Evolutionary conservation across 331 rosid species (phyloP).

Genomic region (Pyrus hybrid): DNA sequence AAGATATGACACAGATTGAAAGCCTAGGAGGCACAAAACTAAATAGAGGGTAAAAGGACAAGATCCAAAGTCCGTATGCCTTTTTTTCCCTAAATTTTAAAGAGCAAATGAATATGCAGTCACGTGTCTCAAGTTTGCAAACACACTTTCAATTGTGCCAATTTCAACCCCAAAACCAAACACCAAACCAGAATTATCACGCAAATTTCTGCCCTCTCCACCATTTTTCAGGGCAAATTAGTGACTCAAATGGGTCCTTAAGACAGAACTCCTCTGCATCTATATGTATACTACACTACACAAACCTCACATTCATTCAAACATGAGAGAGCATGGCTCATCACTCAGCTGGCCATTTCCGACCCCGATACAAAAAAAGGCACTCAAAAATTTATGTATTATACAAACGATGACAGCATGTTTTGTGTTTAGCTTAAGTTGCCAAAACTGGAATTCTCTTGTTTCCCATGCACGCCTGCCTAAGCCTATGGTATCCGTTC

Average conservation of each 20-base stretch:
- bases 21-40: too few relatives aligned
- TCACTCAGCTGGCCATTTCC: neutral
- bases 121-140: too few relatives aligned
- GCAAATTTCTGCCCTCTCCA: too few relatives aligned
- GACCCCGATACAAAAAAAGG: neutral
- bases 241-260: neutral
- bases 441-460: constrained; percentile 58
- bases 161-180: too few relatives aligned
- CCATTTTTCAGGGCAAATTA: neutral
- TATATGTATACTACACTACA: neutral
- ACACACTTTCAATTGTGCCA: too few relatives aligned
- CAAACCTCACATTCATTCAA: constrained; percentile 5
- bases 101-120: too few relatives aligned
- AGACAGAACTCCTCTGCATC: neutral
- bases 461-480: constrained; percentile 42
- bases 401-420: neutral
- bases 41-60: too few relatives aligned
- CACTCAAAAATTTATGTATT: neutral
- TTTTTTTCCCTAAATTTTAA: too few relatives aligned
- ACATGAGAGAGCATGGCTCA: neutral
- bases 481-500: constrained; percentile 46
- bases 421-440: constrained; percentile 11
- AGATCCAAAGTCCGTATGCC: too few relatives aligned
- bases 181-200: too few relatives aligned
- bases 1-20: too few relatives aligned